Evolutionary conservation across 805 yeast genomes (phyloP), one percentile per base, ranked within the genome.

Genomic region (Torulaspora franciscae): DNA sequence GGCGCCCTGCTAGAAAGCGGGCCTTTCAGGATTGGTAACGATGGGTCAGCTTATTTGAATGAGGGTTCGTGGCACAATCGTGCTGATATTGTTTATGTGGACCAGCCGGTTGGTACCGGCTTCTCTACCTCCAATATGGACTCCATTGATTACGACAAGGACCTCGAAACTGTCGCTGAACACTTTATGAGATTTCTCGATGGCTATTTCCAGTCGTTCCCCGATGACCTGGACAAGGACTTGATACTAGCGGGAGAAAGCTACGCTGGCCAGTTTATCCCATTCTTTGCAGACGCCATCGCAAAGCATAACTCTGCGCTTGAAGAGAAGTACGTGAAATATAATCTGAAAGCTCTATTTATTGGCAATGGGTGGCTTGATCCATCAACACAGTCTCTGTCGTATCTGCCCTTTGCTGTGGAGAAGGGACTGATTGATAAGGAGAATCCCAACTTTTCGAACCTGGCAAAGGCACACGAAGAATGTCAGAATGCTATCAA

Each of bases 281-380:
- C 99, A 0, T 86, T 84, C 63, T 77, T 90, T 48, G 95, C 91
- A 0, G 69, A 76, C 30, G 79, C 77, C 1, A 71, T 91, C 4
- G 54, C 79, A 38, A 67, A 72, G 2, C 67, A 75, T 30, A 77
- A 81, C 57, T 52, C 57, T 8, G 46, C 58, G 30, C 35, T 59
- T 38, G 51, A 67, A 14, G 48, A 46, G 0, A 44, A 48, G 4
- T 35, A 41, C 7, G 29, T 11, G 19, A 36, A 35, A 9, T 51
- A 74, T 28, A 70, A 81, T 44, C 62, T 90, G 46, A 71, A 76
- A 48, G 93, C 91, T 0, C 61, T 88, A 7, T 52, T 89, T 50
- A 82, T 93, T 46, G 96, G 96, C 11, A 91, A 91, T 66, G 97
- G 96, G 1, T 91, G 96, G 95, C 79, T 90, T 10, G 90, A 88